Percentiles rank a stretch among this genome's conserved stretches.
These are phyloP conservation scores for Nothophoma quercina DNA, from an alignment of 2,329 filamentous ascomycete genomes.

Conservation along the genomic window DNA sequence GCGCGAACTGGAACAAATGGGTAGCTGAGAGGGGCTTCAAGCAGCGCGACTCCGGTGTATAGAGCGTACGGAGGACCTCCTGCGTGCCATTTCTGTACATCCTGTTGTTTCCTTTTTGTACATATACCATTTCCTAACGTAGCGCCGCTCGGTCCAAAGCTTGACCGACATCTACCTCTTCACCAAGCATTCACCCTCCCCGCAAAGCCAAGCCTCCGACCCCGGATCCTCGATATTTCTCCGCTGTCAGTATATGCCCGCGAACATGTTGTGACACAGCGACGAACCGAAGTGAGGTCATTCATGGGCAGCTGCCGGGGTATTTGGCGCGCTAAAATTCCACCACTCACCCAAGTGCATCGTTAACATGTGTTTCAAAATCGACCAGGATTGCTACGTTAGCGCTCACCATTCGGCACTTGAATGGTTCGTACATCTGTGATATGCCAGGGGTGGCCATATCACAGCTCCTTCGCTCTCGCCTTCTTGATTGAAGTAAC, in stretches of 20 bases:
- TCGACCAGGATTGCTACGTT: neutral
- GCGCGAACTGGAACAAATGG: slow-evolving; percentile 34
- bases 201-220: slow-evolving; percentile 8
- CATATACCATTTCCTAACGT: neutral
- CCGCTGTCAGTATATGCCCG: neutral
- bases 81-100: neutral
- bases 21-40: slow-evolving; percentile 16
- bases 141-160: slow-evolving; percentile 1
- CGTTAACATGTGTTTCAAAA: neutral
- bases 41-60: slow-evolving; percentile 36
- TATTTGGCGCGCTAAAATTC: neutral
- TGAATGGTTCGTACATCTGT: neutral
- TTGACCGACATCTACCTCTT: neutral
- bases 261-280: neutral
- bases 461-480: neutral
- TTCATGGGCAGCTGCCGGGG: neutral
- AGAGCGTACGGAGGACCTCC: neutral
- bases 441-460: neutral
- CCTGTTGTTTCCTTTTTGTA: neutral
- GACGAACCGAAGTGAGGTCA: neutral
- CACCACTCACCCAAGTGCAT: neutral
- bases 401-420: neutral
- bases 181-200: neutral
- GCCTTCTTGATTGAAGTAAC: neutral
- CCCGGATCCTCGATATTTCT: slow-evolving; percentile 8